Evolutionary conservation across 1,139 yeast genomes (phyloP).

Genomic region (Saccharomyces hybrid): DNA sequence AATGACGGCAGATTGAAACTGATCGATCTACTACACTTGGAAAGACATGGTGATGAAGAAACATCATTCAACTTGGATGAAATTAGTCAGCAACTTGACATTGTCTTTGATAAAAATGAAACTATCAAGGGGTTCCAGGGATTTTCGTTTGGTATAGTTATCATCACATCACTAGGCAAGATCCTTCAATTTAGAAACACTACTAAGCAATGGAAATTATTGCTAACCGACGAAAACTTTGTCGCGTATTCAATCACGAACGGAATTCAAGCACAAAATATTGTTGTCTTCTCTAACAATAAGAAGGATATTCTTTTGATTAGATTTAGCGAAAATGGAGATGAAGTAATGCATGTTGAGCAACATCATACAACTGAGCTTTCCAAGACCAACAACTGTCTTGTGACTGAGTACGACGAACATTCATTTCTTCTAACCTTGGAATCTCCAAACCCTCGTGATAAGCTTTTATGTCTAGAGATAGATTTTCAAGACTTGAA

Average conservation of each 20-base stretch:
- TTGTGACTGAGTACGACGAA: constrained; percentile 32
- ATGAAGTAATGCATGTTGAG: constrained; percentile 12
- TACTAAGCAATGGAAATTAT: constrained; percentile 32
- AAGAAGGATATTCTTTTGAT: constrained; percentile 46
- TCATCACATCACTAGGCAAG: constrained; percentile 59
- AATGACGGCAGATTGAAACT: constrained; percentile 77
- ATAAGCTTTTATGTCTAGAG: constrained; percentile 44
- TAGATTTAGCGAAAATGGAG: constrained; percentile 33
- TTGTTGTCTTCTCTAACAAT: constrained; percentile 45
- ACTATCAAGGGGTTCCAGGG: constrained; percentile 55
- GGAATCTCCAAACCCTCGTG: constrained; percentile 64
- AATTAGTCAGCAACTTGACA: constrained; percentile 31
- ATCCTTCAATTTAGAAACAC: constrained; percentile 35
- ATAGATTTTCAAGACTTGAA: constrained; percentile 29
- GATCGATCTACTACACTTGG: constrained; percentile 41
- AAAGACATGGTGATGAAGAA: constrained; percentile 25
- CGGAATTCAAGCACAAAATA: constrained; percentile 37
- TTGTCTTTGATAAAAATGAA: constrained; percentile 41
- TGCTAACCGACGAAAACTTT: constrained; percentile 34
- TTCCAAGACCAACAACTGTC: constrained; percentile 50
- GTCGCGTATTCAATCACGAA: constrained; percentile 46
- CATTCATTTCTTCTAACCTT: constrained; percentile 37
- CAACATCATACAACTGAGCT: constrained; percentile 19
- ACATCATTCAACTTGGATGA: constrained; percentile 31
- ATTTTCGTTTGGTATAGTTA: constrained; percentile 40